Base-by-base conservation (phyloP, 2,329 filamentous ascomycete species). In the Aspergillus proliferans region DNA sequence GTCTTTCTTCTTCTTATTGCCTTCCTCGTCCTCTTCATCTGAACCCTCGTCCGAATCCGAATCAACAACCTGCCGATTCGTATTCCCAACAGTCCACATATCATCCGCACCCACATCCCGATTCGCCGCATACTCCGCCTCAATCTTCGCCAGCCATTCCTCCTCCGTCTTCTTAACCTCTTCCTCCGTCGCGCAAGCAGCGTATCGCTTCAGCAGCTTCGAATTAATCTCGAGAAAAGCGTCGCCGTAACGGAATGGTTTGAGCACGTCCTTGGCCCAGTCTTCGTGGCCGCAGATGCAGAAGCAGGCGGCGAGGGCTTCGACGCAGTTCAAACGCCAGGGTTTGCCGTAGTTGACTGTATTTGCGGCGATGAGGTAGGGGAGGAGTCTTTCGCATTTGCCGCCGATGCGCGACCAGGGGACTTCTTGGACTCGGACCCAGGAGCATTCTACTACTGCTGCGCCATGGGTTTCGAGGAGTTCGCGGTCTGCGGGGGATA, bases 291-390 rank as follows among this genome's bases (percentile, higher is more conserved):
- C 89, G 60, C 92, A 97, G 55, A 98, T 98, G 62, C 81, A 88
- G 64, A 95, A 98, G 19, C 88, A 88, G 3, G 93, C 92, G 0
- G 90, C 93, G 43, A 98, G 76, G 3, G 93, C 93, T 74, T 98
- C 93, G 26, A 90, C 93, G 61, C 93, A 98, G 70, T 98, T 98
- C 54, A 98, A 70, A 47, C 91, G 79, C 88, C 91, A 96, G 4
- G 93, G 93, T 63, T 88, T 88, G 52, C 93, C 93, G 71, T 98
- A 98, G 73, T 98, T 98, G 64, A 96, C 93, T 1, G 87, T 86
- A 68, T 98, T 98, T 43, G 93, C 93, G 5, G 93, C 93, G 45
- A 98, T 91, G 6, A 98, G 83, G 68, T 98, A 98, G 0, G 93
- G 93, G 49, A 98, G 75, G 55, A 96, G 70, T 47, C 93, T 78